Base-by-base conservation (phyloP, 129 eudicot species). In the Saussurea involucrata region DNA sequence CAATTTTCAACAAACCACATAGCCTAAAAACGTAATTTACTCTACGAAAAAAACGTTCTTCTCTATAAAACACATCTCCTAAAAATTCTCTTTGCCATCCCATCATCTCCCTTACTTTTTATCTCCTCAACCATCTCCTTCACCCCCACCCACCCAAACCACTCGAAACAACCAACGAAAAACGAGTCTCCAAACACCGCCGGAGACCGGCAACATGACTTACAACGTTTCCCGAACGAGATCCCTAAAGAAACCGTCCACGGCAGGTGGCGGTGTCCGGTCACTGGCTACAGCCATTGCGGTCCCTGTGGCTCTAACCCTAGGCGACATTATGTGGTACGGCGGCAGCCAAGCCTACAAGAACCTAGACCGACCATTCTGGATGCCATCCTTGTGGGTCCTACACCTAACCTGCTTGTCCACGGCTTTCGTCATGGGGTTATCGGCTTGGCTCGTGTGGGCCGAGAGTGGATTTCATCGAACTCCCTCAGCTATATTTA, bases 361-460 rank as follows among this genome's bases (percentile, higher is more conserved):
- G 15, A 40, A 66, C 74, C 71, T 83, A 33, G 67, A 69, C 8
- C 81, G 78, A 66, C 91, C 92, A 20, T 84, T 81, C 10, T 89
- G 91, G 88, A 80, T 88, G 64, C 93, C 95, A 0, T 93, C 96
- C 2, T 42, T 88, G 10, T 94, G 97, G 98, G 92, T 83, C 73
- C 36, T 94, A 13, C 92, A 89, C 66, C 72, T 80, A 72, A 84
- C 92, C 55, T 87, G 86, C 21, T 22, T 89, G 58, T 84, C 75
- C 2, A 68, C 68, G 4, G 78, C 91, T 22, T 13, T 73, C n/a
- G 70, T 94, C 2, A 82, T 90, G 93, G 93, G 97, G 67, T 73
- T 91, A 24, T 89, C 95, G 25, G 97, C 90, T 0, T 94, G 97
- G 97, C 97, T 94, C 0, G 87, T 91, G 18, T 94, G 98, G 98